phyloP scores from a whole-genome alignment of 768 basidiomycete genomes.

The Obba rivulosa region DNA sequence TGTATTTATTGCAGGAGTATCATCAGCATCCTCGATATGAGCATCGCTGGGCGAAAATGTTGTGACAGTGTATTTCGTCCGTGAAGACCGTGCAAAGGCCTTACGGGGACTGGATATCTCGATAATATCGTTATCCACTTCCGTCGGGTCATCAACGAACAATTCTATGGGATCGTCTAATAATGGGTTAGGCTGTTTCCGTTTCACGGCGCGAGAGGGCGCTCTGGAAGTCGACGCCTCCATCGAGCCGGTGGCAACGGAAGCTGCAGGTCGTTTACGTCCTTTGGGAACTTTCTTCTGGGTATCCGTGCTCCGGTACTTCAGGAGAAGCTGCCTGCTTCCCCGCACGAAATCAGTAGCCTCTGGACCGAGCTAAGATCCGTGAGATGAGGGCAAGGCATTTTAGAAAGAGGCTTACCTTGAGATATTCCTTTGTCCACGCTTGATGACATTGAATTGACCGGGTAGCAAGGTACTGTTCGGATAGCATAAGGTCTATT shows the following conservation, averaged over 20 bases:
- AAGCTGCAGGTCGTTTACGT: background rate
- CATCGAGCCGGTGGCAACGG: background rate
- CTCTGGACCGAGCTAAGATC: conserved; percentile 2
- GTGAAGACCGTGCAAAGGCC: background rate
- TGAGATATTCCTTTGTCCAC: background rate
- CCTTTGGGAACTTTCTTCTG: background rate
- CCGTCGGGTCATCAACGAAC: conserved; percentile 23
- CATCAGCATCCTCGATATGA: background rate
- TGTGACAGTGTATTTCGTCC: background rate
- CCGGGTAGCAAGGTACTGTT: too few species aligned
- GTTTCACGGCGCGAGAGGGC: background rate
- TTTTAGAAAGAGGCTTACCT: background rate
- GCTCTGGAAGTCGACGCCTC: background rate
- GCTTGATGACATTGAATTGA: too few species aligned
- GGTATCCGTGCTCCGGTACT: background rate
- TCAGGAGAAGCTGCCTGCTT: background rate
- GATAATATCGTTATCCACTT: conserved; percentile 9
- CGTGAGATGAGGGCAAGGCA: background rate
- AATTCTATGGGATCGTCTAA: conserved; percentile 20
- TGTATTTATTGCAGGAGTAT: background rate
- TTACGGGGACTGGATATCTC: conserved; percentile 11
- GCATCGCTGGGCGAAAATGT: background rate
- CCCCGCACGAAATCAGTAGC: background rate
- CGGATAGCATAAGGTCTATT: conserved; percentile 5
- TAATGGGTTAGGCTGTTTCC: conserved; percentile 22